phyloP scores from a whole-genome alignment of 306 rosid species.

The Cicer bijugum region DNA sequence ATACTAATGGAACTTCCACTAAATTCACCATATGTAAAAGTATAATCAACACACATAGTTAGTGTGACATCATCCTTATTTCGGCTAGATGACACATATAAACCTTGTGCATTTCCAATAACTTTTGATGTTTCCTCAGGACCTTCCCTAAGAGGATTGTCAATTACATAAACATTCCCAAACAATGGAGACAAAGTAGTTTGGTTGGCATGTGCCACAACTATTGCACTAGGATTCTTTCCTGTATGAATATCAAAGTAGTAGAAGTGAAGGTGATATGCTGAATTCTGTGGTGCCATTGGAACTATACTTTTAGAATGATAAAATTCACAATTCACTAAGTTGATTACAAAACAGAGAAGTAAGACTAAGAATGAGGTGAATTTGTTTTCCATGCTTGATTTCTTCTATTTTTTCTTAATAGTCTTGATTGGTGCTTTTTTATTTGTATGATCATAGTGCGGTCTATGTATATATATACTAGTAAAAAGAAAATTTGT shows the following conservation, averaged over 20 bases:
- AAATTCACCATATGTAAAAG: slow-evolving; percentile 41
- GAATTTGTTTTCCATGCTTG: not conserved
- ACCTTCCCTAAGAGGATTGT: slow-evolving; percentile 46
- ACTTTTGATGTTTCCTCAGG: slow-evolving; percentile 41
- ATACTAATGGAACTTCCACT: slow-evolving; percentile 49
- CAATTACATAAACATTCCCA: slow-evolving; percentile 43
- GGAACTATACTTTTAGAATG: slow-evolving; percentile 19
- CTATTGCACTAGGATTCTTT: slow-evolving; percentile 25
- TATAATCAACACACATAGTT: slow-evolving; percentile 47
- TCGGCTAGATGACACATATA: slow-evolving; percentile 44
- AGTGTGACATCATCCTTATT: not conserved
- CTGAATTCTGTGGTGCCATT: not conserved
- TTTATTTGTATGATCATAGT: not conserved
- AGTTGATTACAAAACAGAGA: not conserved
- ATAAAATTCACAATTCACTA: slow-evolving; percentile 30
- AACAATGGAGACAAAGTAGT: slow-evolving; percentile 22
- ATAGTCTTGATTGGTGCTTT: not conserved
- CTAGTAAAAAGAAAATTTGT: not conserved
- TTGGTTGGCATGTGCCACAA: slow-evolving; percentile 40
- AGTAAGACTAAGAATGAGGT: not conserved
- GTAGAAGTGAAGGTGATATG: slow-evolving; percentile 50
- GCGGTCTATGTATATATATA: not conserved
- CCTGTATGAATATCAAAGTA: slow-evolving; percentile 50
- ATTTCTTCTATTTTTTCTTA: not conserved
- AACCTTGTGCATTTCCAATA: slow-evolving; percentile 54